A percentile compares a stretch with the other conserved stretches of the same genome.
Conservation (phyloP, 495 filamentous ascomycete species). For the Copromyces sp. region DNA sequence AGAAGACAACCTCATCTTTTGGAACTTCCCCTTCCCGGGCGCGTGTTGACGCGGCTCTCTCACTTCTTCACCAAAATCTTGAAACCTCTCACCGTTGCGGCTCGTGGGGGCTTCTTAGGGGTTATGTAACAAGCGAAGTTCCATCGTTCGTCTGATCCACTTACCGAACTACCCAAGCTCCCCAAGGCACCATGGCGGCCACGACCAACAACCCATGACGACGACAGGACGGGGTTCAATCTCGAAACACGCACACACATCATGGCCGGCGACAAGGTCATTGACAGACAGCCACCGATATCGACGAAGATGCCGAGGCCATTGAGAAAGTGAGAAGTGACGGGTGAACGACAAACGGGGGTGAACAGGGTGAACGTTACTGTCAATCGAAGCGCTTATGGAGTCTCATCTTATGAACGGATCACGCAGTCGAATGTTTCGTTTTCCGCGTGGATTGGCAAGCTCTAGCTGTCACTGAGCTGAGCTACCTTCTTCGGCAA, state of each 20-base stretch:
- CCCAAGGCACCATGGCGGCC: neutral
- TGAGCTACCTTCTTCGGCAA: neutral
- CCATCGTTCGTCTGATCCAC: slow-evolving; percentile 28
- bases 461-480: neutral
- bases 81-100: slow-evolving; percentile 11
- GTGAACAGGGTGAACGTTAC: neutral
- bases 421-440: neutral
- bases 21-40: neutral
- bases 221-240: neutral
- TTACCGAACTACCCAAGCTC: neutral
- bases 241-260: neutral
- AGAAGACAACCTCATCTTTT: neutral
- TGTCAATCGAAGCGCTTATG: neutral
- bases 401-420: neutral
- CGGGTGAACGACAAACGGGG: neutral
- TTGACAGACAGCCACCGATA: neutral
- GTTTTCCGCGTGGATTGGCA: neutral
- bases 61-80: neutral
- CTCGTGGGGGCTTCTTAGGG: slow-evolving; percentile 7
- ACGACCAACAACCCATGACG: neutral
- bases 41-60: neutral
- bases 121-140: slow-evolving; percentile 21
- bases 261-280: neutral
- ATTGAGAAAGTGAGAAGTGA: neutral
- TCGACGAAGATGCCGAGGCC: neutral